A percentile compares a stretch with the other conserved stretches of the same genome.
phyloP scores from a whole-genome alignment of 2,329 filamentous ascomycete genomes.

The Microdochium paspali region DNA sequence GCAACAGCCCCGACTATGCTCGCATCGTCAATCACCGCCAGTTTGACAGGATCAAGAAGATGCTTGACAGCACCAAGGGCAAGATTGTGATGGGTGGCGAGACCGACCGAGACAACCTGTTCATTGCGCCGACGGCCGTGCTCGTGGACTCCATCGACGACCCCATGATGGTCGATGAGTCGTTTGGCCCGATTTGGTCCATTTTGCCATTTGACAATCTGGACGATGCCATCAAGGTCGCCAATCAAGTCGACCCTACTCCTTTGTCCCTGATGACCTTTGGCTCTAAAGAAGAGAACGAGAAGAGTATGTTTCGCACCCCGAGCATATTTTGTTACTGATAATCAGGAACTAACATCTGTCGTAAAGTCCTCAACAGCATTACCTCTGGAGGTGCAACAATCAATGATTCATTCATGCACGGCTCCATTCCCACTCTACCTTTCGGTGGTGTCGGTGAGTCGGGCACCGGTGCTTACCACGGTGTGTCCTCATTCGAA shows the following conservation, averaged over 20 bases:
- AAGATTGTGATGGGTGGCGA: slow-evolving; percentile 81
- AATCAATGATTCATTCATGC: slow-evolving; percentile 61
- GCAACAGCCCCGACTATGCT: slow-evolving; percentile 66
- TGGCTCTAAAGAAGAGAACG: slow-evolving; percentile 68
- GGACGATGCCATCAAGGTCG: slow-evolving; percentile 77
- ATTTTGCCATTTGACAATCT: slow-evolving; percentile 69
- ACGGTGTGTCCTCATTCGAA: slow-evolving; percentile 66
- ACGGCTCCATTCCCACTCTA: slow-evolving; percentile 60
- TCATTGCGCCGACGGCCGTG: slow-evolving; percentile 91
- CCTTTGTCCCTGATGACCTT: slow-evolving; percentile 81
- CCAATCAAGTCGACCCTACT: slow-evolving; percentile 73
- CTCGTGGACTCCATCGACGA: slow-evolving; percentile 68
- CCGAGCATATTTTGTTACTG: too few species aligned
- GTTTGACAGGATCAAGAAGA: slow-evolving; percentile 76
- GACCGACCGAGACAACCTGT: slow-evolving; percentile 69
- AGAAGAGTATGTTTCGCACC: slow-evolving; percentile 56
- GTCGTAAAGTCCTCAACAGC: slow-evolving; percentile 41
- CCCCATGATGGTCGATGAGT: slow-evolving; percentile 72
- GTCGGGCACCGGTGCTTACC: slow-evolving; percentile 68
- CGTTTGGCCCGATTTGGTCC: slow-evolving; percentile 86
- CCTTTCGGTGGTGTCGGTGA: slow-evolving; percentile 79
- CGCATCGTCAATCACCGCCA: slow-evolving; percentile 74
- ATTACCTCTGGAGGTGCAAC: slow-evolving; percentile 60
- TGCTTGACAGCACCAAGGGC: slow-evolving; percentile 78
- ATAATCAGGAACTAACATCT: slow-evolving; percentile 2